Evolutionary conservation across 2,329 filamentous ascomycete genomes (phyloP), one percentile per base, ranked within the genome.

Genomic region (Raffaelea deltoideospora): DNA sequence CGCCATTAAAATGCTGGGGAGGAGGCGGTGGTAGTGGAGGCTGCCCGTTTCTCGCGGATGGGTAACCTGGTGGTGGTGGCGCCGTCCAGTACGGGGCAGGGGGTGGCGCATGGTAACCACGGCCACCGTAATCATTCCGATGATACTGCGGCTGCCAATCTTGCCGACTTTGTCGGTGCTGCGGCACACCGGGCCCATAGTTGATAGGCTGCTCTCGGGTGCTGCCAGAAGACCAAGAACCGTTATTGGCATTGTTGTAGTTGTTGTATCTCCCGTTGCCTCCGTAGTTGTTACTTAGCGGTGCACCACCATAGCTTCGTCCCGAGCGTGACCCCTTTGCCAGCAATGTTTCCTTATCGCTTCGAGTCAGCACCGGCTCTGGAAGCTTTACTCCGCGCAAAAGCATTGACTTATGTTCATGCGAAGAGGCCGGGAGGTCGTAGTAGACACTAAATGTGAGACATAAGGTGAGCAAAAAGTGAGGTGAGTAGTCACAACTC

Each of bases 391-490:
- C 76, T 11, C 90, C 90, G 3, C 85, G 78, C 26, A 98, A 67
- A 13, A 98, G 69, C 81, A 94, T 92, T 6, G 87, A 95, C 54
- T 95, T 95, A 60, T 98, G 90, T 5, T 74, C 63, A 48, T 83
- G 71, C 10, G 64, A 65, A 15, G 73, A 74, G 29, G 69, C 65
- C 0, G 88, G 87, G 59, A 95, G 80, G 31, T 85, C 75, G 53
- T 92, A 98, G 50, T 82, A 65, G 10, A 96, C 86, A 51, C 82
- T 93, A 45, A 52, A 63, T 57, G 39, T 14, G 28, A 31, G 27
- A 15, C 31, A 14, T n/a, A 4, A 19, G 15, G 17, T 19, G 7
- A 24, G 11, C 15, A 31, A 19, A 3, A 23, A 21, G 6, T 13
- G 17, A 15, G n/a, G 10, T 21, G 14, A n/a, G n/a, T n/a, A n/a